Percentiles rank a stretch among this genome's conserved stretches.
phyloP scores from a whole-genome alignment of 2,329 filamentous ascomycete genomes.

The Exophiala oligosperma region DNA sequence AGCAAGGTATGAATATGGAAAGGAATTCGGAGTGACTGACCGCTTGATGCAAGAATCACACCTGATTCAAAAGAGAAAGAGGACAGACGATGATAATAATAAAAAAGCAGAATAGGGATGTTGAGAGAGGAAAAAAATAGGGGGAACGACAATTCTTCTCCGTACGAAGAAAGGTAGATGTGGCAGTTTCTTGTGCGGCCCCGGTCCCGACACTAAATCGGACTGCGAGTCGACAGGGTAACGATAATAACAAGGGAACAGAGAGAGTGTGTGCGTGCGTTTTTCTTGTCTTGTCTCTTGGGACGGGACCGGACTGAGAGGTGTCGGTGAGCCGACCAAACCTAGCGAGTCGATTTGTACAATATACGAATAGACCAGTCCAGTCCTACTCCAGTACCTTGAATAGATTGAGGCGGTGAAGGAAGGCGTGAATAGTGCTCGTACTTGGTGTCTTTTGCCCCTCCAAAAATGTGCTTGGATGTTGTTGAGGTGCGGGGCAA shows the following conservation, averaged over 20 bases:
- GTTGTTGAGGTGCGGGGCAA: background rate
- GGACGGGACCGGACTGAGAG: too few relatives aligned
- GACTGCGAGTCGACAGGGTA: slow-evolving; percentile 16
- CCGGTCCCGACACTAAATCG: slow-evolving; percentile 17
- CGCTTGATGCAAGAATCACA: background rate
- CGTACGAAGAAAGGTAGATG: background rate
- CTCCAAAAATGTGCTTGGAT: background rate
- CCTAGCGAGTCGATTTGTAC: too few relatives aligned
- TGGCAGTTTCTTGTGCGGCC: background rate
- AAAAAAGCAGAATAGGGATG: background rate
- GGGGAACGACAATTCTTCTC: background rate
- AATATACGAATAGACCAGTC: background rate
- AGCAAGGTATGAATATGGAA: too few relatives aligned
- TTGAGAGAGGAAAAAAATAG: background rate
- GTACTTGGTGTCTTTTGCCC: background rate
- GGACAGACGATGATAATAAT: background rate
- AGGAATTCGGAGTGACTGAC: background rate
- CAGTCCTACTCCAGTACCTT: background rate
- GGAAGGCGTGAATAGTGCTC: background rate
- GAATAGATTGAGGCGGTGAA: background rate
- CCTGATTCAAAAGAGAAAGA: background rate
- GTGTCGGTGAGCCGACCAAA: too few relatives aligned
- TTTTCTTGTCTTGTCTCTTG: too few relatives aligned
- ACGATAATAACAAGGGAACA: background rate
- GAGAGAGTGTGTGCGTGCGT: too few relatives aligned